Conservation (phyloP, 2,329 filamentous ascomycete species). For the Colletotrichum orchidophilum region DNA sequence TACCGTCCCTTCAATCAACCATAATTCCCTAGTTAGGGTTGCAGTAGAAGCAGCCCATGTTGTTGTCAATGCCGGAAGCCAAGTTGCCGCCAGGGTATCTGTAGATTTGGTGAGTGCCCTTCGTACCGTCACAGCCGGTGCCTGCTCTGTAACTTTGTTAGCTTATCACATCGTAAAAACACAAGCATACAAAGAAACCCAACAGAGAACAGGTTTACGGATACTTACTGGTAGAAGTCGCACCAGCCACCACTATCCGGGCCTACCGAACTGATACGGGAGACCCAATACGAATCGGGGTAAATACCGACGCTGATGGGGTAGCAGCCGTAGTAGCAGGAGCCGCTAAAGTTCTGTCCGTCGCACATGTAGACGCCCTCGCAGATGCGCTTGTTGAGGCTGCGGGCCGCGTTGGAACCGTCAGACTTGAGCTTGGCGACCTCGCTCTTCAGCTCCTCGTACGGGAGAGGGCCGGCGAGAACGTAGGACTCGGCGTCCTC, state of each 20-base stretch:
- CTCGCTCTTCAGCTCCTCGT: neutral
- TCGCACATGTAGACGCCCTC: conserved; percentile 13
- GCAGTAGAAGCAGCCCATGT: conserved; percentile 15
- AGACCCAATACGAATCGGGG: conserved; percentile 6
- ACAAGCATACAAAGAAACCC: neutral
- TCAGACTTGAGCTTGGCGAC: conserved; percentile 4
- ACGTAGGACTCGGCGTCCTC: neutral
- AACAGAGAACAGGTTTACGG: neutral
- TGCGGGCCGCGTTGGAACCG: neutral
- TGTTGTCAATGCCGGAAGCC: neutral
- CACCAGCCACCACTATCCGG: neutral
- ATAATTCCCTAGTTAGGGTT: neutral
- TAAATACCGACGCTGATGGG: conserved; percentile 2
- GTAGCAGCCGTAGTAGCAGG: conserved; percentile 6
- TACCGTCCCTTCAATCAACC: no score
- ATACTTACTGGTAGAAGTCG: neutral
- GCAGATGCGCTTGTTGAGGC: conserved; percentile 8
- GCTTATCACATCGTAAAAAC: neutral
- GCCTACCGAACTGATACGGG: neutral
- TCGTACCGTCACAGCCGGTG: neutral
- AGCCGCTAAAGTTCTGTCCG: neutral
- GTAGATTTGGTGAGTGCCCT: neutral
- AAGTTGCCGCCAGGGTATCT: neutral
- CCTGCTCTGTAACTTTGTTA: neutral
- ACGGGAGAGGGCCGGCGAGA: neutral